Evolutionary conservation across 1,284 basidiomycete genomes (phyloP), one percentile per base, ranked within the genome.

Genomic region (Meira miltonrushii): DNA sequence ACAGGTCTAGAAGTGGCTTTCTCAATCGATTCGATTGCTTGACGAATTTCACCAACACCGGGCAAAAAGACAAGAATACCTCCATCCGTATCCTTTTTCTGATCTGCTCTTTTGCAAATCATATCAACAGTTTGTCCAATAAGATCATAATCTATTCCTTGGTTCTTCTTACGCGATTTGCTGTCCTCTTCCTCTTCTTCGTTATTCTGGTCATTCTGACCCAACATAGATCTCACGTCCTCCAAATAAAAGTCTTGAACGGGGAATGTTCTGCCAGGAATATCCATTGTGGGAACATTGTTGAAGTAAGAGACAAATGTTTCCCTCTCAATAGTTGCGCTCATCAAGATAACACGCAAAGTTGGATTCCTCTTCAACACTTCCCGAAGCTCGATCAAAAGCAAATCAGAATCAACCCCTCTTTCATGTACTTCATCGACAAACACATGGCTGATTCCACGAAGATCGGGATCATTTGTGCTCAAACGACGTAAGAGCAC

Each of bases 391-490:
- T 94, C 87, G n/a, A 95, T 84, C 1, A 96, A 83, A 44, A 96
- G 80, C 67, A 96, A 87, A 78, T 96, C 92, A 12, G 88, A 87
- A 70, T 95, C 92, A 10, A 92, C 85, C 13, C 89, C 90, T 54
- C 92, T 85, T 80, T 94, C 91, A 74, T 94, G 92, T 37, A 91
- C 89, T 82, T 96, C 92, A 71, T 96, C 93, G 12, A 96, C 89
- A 48, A 96, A 82, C 37, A 96, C 83, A 79, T 95, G 92, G 6
- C 88, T 88, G 51, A 93, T 84, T 50, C 85, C 83, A 25, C 82
- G 77, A 15, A 96, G 80, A 56, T 84, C 84, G 41, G 89, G 85
- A 50, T 90, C 90, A n/a, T 85, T 79, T 0, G 81, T 84, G n/a
- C 68, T 69, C 7, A 96, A 80, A 12, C 91, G 84, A 57, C 91